These are phyloP conservation scores for Nakazawaea ishiwadae DNA, from an alignment of 805 yeast species.

Conservation along the genomic window DNA sequence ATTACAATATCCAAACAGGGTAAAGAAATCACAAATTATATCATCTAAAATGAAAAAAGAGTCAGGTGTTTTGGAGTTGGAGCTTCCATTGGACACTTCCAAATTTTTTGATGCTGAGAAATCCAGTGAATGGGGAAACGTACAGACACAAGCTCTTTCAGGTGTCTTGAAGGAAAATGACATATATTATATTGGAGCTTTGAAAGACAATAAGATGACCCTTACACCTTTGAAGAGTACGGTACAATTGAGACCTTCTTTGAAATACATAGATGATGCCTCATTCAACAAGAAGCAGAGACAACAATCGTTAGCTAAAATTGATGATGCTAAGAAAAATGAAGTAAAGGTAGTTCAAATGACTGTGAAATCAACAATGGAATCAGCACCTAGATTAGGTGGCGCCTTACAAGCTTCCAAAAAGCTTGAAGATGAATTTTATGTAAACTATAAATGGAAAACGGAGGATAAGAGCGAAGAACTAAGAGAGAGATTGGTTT, in stretches of 20 bases:
- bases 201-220: conserved; percentile 43
- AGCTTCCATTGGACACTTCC: conserved; percentile 65
- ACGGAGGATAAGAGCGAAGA: conserved; percentile 26
- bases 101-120: conserved; percentile 64
- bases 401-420: conserved; percentile 68
- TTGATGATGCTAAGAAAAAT: conserved; percentile 21
- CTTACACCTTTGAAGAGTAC: conserved; percentile 62
- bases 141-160: conserved; percentile 55
- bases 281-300: conserved; percentile 31
- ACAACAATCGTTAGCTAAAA: conserved; percentile 15
- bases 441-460: conserved; percentile 38
- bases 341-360: conserved; percentile 66
- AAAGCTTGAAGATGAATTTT: conserved; percentile 56
- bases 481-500: conserved; percentile 20
- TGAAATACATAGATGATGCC: conserved; percentile 69
- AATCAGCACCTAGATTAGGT: conserved; percentile 53
- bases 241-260: conserved; percentile 77
- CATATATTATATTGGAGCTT: conserved; percentile 43
- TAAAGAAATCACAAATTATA: conserved; percentile 34
- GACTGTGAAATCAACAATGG: conserved; percentile 62
- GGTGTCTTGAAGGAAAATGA: conserved; percentile 62
- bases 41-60: conserved; percentile 54
- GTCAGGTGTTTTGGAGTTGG: conserved; percentile 66
- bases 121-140: conserved; percentile 60
- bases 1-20: conserved; percentile 61